Base-by-base conservation (phyloP, 2,329 filamentous ascomycete genomes). In the Alternaria infectoria region DNA sequence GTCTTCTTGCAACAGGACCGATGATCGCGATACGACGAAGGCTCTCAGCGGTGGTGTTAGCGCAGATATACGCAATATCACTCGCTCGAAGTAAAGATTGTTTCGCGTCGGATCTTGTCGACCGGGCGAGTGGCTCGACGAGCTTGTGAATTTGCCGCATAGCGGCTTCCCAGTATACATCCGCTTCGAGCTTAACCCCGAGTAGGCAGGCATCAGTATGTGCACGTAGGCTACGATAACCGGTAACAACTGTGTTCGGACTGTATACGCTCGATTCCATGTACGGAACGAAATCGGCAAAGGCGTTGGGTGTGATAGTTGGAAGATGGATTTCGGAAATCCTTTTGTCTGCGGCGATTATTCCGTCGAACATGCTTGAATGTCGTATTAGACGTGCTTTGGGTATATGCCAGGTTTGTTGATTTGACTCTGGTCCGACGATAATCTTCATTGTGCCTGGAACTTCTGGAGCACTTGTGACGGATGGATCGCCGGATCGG, bases 271-370 rank as follows among this genome's bases (percentile, higher is more conserved):
- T 69, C 36, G 62, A 67, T 44, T 64, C 45, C 26, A 66, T 56
- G 47, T 66, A 74, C 23, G 66, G 61, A 23, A 69, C 49, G 55
- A 69, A 71, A 58, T 71, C 66, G 10, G 68, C 57, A 36, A 72
- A 72, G 40, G 54, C 55, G 15, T 43, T 47, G 10, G 65, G 30
- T 2, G 52, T 21, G 17, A 59, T 50, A 23, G 47, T 12, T n/a
- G 36, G 26, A 3, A 70, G 49, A 1, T 25, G 12, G 15, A 57
- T 8, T 6, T 55, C 8, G 36, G 46, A 36, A 7, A 45, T 32
- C 17, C 5, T 52, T 21, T 17, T 8, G 21, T 36, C 17, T 19
- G 36, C n/a, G 40, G 26, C n/a, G 21, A 61, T 40, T 21, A 57
- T 32, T 2, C 26, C 30, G 26, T 59, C 58, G 46, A 69, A 54